phyloP scores from a whole-genome alignment of 148 eudicot species.

The Heliosperma pusillum region DNA sequence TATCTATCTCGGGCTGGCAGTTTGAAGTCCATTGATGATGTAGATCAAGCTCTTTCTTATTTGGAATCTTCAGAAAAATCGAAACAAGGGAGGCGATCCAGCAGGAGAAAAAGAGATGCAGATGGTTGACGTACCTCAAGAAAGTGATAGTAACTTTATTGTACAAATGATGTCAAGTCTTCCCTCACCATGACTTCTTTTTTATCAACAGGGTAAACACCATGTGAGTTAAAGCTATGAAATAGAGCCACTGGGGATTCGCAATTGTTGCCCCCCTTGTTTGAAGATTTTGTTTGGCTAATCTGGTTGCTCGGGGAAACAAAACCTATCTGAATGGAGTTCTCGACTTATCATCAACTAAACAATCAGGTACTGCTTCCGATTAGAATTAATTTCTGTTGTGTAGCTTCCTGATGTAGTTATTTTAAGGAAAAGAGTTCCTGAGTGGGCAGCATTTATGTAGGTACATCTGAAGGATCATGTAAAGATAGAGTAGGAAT shows the following conservation, averaged over 20 bases:
- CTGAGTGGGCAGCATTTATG: conserved; percentile 19
- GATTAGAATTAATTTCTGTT: conserved; percentile 18
- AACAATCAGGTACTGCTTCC: background rate
- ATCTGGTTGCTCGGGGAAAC: conserved; percentile 21
- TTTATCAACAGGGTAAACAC: conserved; percentile 16
- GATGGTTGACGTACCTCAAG: conserved; percentile 25
- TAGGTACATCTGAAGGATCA: conserved; percentile 28
- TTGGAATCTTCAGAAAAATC: conserved; percentile 38
- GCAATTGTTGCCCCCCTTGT: conserved; percentile 6
- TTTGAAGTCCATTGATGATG: conserved; percentile 23
- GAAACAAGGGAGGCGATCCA: conserved; percentile 36
- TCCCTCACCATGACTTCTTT: conserved; percentile 14
- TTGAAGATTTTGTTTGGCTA: conserved; percentile 14
- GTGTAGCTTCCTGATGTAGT: conserved; percentile 22
- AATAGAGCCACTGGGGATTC: conserved; percentile 8
- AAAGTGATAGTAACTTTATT: conserved; percentile 16
- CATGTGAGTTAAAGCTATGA: background rate
- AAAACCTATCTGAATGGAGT: background rate
- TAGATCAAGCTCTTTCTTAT: conserved; percentile 34
- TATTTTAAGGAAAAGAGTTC: background rate
- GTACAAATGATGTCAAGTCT: conserved; percentile 5
- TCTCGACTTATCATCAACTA: background rate
- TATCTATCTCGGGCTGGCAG: conserved; percentile 22
- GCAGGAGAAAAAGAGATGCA: conserved; percentile 39
- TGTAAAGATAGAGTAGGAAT: conserved; percentile 34